These are phyloP conservation scores for Eucalyptus grandis DNA, from an alignment of 345 rosid genomes.

Conservation along the genomic window DNA sequence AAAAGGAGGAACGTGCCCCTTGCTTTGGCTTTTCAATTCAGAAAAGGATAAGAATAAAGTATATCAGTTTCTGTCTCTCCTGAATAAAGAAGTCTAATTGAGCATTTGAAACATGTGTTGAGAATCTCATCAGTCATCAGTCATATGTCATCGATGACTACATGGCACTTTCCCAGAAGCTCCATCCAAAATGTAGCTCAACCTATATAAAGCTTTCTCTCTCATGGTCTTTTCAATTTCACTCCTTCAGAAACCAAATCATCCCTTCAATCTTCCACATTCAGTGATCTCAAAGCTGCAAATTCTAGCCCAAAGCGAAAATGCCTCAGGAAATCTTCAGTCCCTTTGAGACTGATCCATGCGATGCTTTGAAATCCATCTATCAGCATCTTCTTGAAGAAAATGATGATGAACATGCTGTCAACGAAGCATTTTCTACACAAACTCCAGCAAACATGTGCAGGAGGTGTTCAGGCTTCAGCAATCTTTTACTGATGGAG, in stretches of 20 bases:
- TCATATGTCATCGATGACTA: neutral
- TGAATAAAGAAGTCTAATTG: neutral
- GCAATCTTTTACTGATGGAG: constrained; percentile 11
- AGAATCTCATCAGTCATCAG: neutral
- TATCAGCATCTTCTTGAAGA: neutral
- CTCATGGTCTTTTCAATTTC: neutral
- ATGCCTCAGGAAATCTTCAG: neutral
- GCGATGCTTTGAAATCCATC: neutral
- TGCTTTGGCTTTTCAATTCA: too few relatives aligned
- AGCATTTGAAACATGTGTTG: neutral
- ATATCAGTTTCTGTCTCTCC: too few relatives aligned
- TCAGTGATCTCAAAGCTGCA: neutral
- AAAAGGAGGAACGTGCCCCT: too few relatives aligned
- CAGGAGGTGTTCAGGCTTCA: constrained; percentile 12
- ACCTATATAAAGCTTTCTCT: neutral
- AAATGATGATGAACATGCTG: neutral
- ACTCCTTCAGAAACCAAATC: neutral
- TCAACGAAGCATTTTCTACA: neutral
- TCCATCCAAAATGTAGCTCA: neutral
- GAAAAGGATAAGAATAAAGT: too few relatives aligned
- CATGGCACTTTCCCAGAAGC: neutral
- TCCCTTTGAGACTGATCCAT: neutral
- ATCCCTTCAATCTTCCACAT: neutral
- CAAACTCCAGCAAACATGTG: neutral
- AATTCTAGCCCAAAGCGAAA: neutral